Evolutionary conservation across 1,284 basidiomycete species (phyloP).

Genomic region (Vanrija pseudolonga): DNA sequence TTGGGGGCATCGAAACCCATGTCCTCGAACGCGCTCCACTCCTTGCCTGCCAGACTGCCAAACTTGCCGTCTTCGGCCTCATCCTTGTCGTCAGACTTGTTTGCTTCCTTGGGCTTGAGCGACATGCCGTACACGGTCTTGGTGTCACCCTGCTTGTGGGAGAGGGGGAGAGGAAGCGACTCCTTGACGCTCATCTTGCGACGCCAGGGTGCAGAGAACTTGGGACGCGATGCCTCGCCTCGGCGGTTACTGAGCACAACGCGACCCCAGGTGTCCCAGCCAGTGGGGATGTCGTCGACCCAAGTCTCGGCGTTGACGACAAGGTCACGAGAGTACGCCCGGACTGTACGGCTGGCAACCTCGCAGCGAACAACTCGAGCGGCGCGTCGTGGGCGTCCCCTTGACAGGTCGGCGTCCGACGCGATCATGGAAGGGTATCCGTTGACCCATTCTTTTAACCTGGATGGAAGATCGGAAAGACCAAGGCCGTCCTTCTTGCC

Average conservation of each 20-base stretch:
- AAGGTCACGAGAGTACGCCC: constrained; percentile 75
- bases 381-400: constrained; percentile 61
- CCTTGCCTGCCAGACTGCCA: constrained; percentile 71
- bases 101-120: neutral
- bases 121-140: constrained; percentile 11
- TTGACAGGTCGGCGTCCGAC: constrained; percentile 41
- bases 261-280: constrained; percentile 41
- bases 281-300: constrained; percentile 51
- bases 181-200: constrained; percentile 38
- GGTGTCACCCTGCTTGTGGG: neutral
- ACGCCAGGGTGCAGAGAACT: constrained; percentile 33
- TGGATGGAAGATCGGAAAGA: constrained; percentile 63
- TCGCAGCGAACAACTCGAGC: constrained; percentile 67
- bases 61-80: constrained; percentile 62
- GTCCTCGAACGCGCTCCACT: constrained; percentile 82
- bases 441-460: constrained; percentile 79
- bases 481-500: constrained; percentile 58
- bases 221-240: constrained; percentile 31
- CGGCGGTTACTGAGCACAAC: constrained; percentile 26
- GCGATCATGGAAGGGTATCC: constrained; percentile 72
- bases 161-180: constrained; percentile 24
- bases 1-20: constrained; percentile 63
- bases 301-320: constrained; percentile 68
- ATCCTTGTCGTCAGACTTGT: constrained; percentile 15
- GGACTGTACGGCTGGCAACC: constrained; percentile 68